These are phyloP conservation scores for Blastocystis sp. DNA, from an alignment of 352 stramenopile genomes.

Conservation along the genomic window DNA sequence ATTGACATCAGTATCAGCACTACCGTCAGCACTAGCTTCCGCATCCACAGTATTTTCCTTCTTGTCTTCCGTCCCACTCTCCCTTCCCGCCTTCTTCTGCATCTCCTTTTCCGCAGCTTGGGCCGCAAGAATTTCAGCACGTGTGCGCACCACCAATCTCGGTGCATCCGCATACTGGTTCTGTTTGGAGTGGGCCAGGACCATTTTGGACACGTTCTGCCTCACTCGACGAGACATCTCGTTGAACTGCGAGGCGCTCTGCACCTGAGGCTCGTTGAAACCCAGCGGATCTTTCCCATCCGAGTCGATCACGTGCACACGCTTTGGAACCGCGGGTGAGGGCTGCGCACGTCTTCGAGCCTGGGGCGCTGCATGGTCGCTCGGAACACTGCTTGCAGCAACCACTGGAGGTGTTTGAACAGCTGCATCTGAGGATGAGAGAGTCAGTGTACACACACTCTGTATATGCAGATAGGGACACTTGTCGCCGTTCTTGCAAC, in stretches of 20 bases:
- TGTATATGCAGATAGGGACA: slow-evolving; percentile 17
- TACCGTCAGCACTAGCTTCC: background rate
- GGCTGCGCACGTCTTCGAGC: background rate
- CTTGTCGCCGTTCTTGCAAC: slow-evolving; percentile 37
- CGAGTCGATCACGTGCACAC: background rate
- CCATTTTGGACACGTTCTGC: background rate
- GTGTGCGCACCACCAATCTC: background rate
- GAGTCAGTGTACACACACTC: too few species aligned
- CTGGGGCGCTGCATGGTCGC: too few species aligned
- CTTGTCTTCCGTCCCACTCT: background rate
- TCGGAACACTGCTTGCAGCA: background rate
- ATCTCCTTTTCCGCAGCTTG: background rate
- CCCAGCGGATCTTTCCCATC: background rate
- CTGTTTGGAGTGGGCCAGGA: background rate
- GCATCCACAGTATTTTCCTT: background rate
- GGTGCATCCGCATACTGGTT: background rate
- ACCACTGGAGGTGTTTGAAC: too few species aligned
- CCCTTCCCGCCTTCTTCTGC: background rate
- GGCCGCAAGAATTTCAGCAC: slow-evolving; percentile 21
- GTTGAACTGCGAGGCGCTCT: background rate
- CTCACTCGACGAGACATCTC: background rate
- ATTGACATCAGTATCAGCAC: background rate
- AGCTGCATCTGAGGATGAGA: too few species aligned
- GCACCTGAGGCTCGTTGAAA: background rate
- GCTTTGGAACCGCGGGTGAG: background rate